Evolutionary conservation across 495 filamentous ascomycete genomes (phyloP), one percentile per base, ranked within the genome.

Genomic region (Penicillium alfredii): DNA sequence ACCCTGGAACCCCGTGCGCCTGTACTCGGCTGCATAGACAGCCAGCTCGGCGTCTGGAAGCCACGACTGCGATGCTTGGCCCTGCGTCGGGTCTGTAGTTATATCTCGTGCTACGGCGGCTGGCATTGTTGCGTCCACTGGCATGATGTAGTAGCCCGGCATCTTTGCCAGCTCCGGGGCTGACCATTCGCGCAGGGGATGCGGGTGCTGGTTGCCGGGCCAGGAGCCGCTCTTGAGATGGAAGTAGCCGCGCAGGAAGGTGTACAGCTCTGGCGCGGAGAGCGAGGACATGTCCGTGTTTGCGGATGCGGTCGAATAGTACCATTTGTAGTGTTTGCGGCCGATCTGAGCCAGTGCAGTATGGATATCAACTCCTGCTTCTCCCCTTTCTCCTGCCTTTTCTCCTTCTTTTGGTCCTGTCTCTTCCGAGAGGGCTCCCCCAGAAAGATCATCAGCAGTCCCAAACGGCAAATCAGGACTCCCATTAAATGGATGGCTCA

Each of bases 121-220:
- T 1, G 74, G 73, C 77, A 86, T 83, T 0, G 66, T 69, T 24
- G 58, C 53, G 14, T 74, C 47, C 2, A 71, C 47, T 2, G 66
- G 72, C 81, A 86, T 84, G 31, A 83, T 71, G 56, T 86, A 84
- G 55, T 84, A 84, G 23, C 73, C 65, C 10, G 81, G 81, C 64
- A 84, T 63, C 37, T 67, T 64, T 4, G 64, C 66, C 8, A 84
- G 45, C 25, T 78, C 70, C 10, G 48, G 49, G 2, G 77, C 78
- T 12, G 55, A 62, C 78, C 80, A 81, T 5, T 42, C 63, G 13
- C 54, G 38, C 21, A 86, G 50, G 4, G 71, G 70, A 38, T 49
- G 61, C 0, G 78, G 76, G 10, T 64, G 38, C n/a, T n/a, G n/a
- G 47, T 83, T 83, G 4, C 50, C 47, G 2, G 47, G 49, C 73